Base-by-base conservation (phyloP, 2,329 filamentous ascomycete genomes). In the Fusarium sp. region DNA sequence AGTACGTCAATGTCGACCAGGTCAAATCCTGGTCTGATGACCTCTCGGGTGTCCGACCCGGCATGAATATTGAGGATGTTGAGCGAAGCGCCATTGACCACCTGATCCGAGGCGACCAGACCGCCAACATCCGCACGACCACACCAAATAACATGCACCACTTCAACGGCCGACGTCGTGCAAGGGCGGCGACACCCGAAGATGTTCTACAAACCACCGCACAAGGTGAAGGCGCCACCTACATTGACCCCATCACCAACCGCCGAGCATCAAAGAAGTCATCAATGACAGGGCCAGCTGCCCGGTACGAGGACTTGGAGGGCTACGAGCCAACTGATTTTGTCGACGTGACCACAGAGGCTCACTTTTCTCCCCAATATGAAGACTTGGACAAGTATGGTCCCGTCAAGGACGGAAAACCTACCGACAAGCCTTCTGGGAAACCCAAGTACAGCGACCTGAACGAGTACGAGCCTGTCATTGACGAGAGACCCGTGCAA, bases 181-280 rank as follows among this genome's bases (percentile, higher is more conserved):
- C 74, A 34, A 64, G 75, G 50, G 51, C 68, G 46, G 53, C 65
- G 40, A 64, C 71, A 51, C 57, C 72, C 1, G 73, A 72, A 31
- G 66, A 74, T 15, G 61, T 77, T 18, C 65, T 74, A 3, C 69
- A 75, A 4, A 75, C 75, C 28, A 76, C 78, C 11, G 65, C 71
- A 6, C 54, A 68, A 3, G 56, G 58, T 3, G 59, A 70, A n/a
- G 60, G 68, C 16, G 54, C 59, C 16, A 63, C 61, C 16, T 61
- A 68, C 23, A 89, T 90, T 44, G 88, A 90, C 60, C 88, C 88
- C 4, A 89, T 90, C 62, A 89, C 87, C 15, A 90, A 90, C 66
- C 83, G 87, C 36, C 87, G 83, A 64, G 81, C 87, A 4, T 62
- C 73, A 16, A 82, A 67, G 9, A 66, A 54, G 11, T 34, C 34